Evolutionary conservation across 768 basidiomycete genomes (phyloP).

Genomic region (Lanmaoa rubissima): DNA sequence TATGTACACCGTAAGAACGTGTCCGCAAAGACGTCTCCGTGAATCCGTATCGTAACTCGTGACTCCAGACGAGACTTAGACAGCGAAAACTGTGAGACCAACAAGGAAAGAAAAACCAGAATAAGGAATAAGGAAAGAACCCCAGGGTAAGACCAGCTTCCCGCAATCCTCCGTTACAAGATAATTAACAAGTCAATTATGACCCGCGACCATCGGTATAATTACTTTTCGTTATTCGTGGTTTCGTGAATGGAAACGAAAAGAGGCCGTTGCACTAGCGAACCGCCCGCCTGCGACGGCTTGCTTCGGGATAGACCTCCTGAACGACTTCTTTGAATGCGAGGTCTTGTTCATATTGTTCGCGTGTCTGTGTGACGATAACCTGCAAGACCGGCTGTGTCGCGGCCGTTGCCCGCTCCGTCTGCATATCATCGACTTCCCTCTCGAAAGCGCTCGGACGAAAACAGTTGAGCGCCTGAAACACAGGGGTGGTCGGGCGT

Average conservation of each 20-base stretch:
- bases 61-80: background rate
- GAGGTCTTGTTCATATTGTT: constrained; percentile 33
- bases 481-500: constrained; percentile 22
- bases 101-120: background rate
- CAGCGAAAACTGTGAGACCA: background rate
- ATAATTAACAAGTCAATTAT: constrained; percentile 23
- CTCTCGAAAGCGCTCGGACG: constrained; percentile 32
- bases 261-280: background rate
- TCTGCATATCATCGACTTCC: constrained; percentile 29
- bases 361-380: constrained; percentile 34
- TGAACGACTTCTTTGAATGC: constrained; percentile 32
- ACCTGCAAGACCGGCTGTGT: constrained; percentile 30
- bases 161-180: constrained; percentile 15
- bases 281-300: constrained; percentile 16
- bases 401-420: constrained; percentile 11
- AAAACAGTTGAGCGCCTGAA: constrained; percentile 37
- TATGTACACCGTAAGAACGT: background rate
- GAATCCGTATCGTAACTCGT: constrained; percentile 5
- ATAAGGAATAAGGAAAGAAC: constrained; percentile 5
- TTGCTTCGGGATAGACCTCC: constrained; percentile 28
- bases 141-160: constrained; percentile 19
- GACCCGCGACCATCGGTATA: background rate
- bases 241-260: background rate
- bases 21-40: background rate
- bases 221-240: constrained; percentile 14